Conservation (phyloP, 306 rosid genomes). For the Quercus aquifolioides region DNA sequence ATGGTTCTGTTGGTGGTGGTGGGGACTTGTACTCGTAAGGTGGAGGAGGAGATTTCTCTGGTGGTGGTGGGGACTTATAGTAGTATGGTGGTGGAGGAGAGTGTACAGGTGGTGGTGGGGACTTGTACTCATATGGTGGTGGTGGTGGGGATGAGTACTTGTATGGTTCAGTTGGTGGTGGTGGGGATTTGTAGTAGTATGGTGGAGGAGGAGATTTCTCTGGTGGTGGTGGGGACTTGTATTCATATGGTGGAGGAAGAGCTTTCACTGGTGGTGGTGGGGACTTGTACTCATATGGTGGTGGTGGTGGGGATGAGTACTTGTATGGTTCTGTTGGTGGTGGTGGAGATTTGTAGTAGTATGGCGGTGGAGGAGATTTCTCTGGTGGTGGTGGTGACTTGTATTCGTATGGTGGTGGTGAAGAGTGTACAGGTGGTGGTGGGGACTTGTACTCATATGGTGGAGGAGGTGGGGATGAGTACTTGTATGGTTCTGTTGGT, state of each 20-base stretch:
- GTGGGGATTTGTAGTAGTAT: conserved; percentile 5
- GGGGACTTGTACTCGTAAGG: conserved; percentile 37
- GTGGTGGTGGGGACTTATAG: conserved; percentile 42
- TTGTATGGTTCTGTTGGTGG: conserved; percentile 11
- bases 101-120: conserved; percentile 38
- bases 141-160: conserved; percentile 19
- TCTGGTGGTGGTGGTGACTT: conserved; percentile 9
- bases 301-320: background rate
- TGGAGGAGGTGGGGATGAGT: too few species aligned
- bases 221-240: conserved; percentile 29
- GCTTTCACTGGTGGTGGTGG: background rate
- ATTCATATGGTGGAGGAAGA: background rate
- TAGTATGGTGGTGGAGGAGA: conserved; percentile 19
- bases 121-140: conserved; percentile 22
- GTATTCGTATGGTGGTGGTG: conserved; percentile 10
- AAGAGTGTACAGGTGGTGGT: conserved; percentile 16
- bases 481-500: background rate
- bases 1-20: conserved; percentile 35
- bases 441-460: background rate
- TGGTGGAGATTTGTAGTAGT: background rate
- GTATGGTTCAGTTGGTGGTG: conserved; percentile 6
- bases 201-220: background rate
- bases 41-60: background rate
- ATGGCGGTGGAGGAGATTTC: background rate
- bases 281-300: conserved; percentile 20